Base-by-base conservation (phyloP, 768 basidiomycete species). In the Tephrocybe sp. region DNA sequence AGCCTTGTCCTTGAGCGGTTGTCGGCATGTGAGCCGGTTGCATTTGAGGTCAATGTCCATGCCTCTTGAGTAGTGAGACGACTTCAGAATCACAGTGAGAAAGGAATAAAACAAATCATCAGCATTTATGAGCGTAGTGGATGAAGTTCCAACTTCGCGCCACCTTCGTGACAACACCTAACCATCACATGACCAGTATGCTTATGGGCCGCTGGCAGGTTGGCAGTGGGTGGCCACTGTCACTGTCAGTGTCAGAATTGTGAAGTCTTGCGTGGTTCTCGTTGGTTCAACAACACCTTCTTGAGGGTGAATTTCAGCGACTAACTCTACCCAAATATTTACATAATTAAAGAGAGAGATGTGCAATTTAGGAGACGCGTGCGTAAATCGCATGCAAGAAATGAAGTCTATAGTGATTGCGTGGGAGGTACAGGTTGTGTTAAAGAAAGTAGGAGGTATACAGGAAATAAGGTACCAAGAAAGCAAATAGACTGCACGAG, bases 41-140 rank as follows among this genome's bases (percentile, higher is more conserved):
- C 88, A 91, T 57, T 81, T 86, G 41, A 90, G 68, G 42, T 89
- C 87, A 24, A 77, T 76, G 64, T 91, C 88, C 88, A 91, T 90
- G 22, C 10, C 22, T 19, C 30, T 24, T 19, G 11, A 27, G 18
- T 15, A 19, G 16, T n/a, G 33, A 34, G 33, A 15, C 33, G 7
- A 6, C 15, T 34, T 34, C 33, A 15, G 33, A 7, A 15, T 34
- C 15, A 34, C 11, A 7, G 33, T 34, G 7, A 34, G 33, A 34
- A 34, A n/a, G n/a, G n/a, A n/a, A n/a, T n/a, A n/a, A n/a, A n/a
- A n/a, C n/a, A n/a, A n/a, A n/a, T n/a, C n/a, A n/a, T n/a, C n/a
- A n/a, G n/a, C n/a, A n/a, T n/a, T n/a, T n/a, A n/a, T n/a, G n/a
- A n/a, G n/a, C n/a, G n/a, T n/a, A n/a, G n/a, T n/a, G n/a, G n/a